Evolutionary conservation across 306 rosid species (phyloP), one percentile per base, ranked within the genome.

Genomic region (Arachis hypogaea): DNA sequence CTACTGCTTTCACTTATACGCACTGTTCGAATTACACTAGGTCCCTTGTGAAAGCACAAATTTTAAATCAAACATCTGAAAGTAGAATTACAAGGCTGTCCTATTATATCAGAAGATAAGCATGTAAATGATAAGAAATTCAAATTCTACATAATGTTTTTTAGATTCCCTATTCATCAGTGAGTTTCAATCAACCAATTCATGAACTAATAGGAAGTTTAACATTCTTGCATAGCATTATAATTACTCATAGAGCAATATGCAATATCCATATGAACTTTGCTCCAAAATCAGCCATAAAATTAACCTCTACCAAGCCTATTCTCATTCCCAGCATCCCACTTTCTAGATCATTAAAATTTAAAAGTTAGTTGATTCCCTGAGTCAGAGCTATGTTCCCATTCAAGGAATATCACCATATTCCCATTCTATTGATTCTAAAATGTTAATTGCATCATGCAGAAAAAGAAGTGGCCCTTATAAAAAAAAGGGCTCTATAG

Each of bases 401-500:
- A 33, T 33, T 33, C 22, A 77, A 59, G 62, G 85, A 73, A 80
- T 80, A 80, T 73, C 60, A 77, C 78, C 73, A 69, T 64, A 69
- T 70, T 77, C 66, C 69, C 80, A 80, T 77, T 80, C 52, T 69
- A 63, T 59, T 64, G 73, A 83, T 80, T 66, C 82, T 65, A 59
- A 59, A 59, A 71, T 60, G 75, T 73, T 76, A 73, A 80, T 63
- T 63, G 52, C 75, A 62, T 65, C 70, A 77, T 29, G 59, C 52
- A 45, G 47, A 81, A 84, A 78, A 78, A 78, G 40, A 54, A 60
- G 75, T 69, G 80, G 71, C 78, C 59, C 40, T 57, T n/a, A 63
- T 38, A 66, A 64, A 63, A 70, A 63, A 4, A 68, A 43, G 22
- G 64, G 38, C 61, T 66, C 59, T 55, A 47, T 62, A 44, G 58